A percentile compares a stretch with the other conserved stretches of the same genome.
phyloP scores from a whole-genome alignment of 345 rosid species.

The Laguncularia racemosa region DNA sequence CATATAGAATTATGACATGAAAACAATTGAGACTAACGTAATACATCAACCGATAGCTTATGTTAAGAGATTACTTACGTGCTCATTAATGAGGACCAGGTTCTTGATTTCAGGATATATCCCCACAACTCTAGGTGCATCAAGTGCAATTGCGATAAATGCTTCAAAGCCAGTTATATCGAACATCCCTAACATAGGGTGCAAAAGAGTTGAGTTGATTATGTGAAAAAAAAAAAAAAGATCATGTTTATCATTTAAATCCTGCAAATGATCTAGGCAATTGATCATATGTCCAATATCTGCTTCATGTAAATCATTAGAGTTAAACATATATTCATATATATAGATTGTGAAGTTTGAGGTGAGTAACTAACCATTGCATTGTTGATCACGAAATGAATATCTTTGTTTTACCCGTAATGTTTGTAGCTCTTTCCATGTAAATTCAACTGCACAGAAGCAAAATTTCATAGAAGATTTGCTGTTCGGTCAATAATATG shows the following conservation, averaged over 20 bases:
- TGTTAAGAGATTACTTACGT: constrained; percentile 46
- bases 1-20: background rate
- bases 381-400: constrained; percentile 76
- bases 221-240: background rate
- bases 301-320: no score
- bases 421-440: constrained; percentile 57
- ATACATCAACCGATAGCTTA: no score
- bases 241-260: no score
- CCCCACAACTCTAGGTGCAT: constrained; percentile 84
- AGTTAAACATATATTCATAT: no score
- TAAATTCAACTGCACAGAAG: constrained; percentile 68
- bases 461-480: background rate
- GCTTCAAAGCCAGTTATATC: constrained; percentile 77
- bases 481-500: background rate
- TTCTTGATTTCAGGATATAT: constrained; percentile 97
- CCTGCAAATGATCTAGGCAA: no score
- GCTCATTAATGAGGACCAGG: constrained; percentile 80
- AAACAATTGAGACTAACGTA: no score
- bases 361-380: constrained; percentile 73
- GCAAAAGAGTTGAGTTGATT: background rate
- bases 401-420: constrained; percentile 78
- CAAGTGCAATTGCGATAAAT: constrained; percentile 75
- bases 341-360: no score
- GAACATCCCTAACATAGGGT: constrained; percentile 53
- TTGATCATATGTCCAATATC: no score